phyloP scores from a whole-genome alignment of 2,329 filamentous ascomycete genomes.

The Alternaria triticina region DNA sequence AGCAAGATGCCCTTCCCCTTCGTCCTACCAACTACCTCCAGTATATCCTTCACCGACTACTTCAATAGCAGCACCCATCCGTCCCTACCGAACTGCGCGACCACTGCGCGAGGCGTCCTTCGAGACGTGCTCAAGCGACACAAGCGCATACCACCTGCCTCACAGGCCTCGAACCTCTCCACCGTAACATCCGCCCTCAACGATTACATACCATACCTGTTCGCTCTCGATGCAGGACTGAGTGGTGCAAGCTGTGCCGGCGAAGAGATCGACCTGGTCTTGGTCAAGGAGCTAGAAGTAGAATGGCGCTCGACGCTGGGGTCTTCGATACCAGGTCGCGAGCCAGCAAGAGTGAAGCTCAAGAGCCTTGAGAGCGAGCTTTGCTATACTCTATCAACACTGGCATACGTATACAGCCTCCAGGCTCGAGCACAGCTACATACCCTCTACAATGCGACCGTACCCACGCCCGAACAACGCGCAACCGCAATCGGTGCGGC shows the following conservation, averaged over 20 bases:
- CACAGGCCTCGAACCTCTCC: conserved; percentile 73
- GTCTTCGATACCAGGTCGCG: conserved; percentile 62
- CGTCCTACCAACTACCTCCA: conserved; percentile 84
- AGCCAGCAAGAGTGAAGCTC: conserved; percentile 71
- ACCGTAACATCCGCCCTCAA: conserved; percentile 73
- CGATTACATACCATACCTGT: conserved; percentile 82
- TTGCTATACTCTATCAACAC: conserved; percentile 75
- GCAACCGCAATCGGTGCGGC: conserved; percentile 73
- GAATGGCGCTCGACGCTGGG: conserved; percentile 85
- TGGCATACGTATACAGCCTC: conserved; percentile 76
- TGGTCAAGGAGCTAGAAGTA: conserved; percentile 70
- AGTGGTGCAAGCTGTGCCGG: conserved; percentile 60
- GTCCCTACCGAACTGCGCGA: conserved; percentile 81
- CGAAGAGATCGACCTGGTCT: conserved; percentile 72
- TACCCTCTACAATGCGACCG: conserved; percentile 70
- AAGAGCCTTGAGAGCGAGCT: conserved; percentile 82
- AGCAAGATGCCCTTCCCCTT: conserved; percentile 85
- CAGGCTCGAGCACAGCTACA: conserved; percentile 76
- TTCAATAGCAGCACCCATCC: conserved; percentile 85
- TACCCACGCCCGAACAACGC: conserved; percentile 66
- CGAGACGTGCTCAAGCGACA: conserved; percentile 85
- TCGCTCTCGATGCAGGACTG: conserved; percentile 78
- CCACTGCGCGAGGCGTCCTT: conserved; percentile 82
- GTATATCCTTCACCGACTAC: conserved; percentile 79
- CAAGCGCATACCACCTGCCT: conserved; percentile 78